Percentiles rank a stretch among this genome's conserved stretches.
Evolutionary conservation across 345 rosid species (phyloP).

Genomic region (Geranium rotundifolium): DNA sequence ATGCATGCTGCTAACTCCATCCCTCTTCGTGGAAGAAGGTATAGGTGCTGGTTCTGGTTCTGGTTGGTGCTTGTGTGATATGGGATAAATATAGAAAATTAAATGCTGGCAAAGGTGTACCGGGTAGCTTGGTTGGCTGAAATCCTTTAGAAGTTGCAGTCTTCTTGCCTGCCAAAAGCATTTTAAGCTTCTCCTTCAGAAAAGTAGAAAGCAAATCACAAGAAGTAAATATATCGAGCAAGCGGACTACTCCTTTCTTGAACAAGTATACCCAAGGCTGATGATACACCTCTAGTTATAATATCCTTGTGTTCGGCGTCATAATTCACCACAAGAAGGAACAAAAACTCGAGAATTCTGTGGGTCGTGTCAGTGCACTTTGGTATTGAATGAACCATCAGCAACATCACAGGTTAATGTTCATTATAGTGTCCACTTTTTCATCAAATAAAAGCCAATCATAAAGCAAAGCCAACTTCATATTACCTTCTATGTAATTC

Average conservation of each 20-base stretch:
- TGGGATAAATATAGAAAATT: constrained; percentile 12
- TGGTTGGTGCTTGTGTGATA: no score
- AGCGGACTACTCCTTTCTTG: constrained; percentile 47
- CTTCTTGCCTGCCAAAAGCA: constrained; percentile 24
- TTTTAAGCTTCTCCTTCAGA: constrained; percentile 41
- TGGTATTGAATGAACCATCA: constrained; percentile 73
- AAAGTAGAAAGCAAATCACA: constrained; percentile 33
- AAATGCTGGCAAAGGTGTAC: constrained; percentile 4
- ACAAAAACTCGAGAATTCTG: constrained; percentile 63
- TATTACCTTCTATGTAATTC: constrained; percentile 39
- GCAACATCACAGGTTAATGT: constrained; percentile 69
- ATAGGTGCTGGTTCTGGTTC: no score
- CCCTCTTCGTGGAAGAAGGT: no score
- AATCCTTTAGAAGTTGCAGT: constrained; percentile 15
- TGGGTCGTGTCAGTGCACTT: constrained; percentile 46
- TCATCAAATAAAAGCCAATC: constrained; percentile 87
- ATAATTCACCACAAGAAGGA: constrained; percentile 56
- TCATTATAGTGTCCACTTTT: constrained; percentile 56
- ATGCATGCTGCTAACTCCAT: no score
- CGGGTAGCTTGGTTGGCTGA: constrained; percentile 12
- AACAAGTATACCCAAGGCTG: constrained; percentile 47
- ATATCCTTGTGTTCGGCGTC: constrained; percentile 34
- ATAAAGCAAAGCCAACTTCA: constrained; percentile 61
- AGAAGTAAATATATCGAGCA: constrained; percentile 35
- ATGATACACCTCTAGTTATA: constrained; percentile 37